Base-by-base conservation (phyloP, 345 rosid species). In the Citrus unshiu region DNA sequence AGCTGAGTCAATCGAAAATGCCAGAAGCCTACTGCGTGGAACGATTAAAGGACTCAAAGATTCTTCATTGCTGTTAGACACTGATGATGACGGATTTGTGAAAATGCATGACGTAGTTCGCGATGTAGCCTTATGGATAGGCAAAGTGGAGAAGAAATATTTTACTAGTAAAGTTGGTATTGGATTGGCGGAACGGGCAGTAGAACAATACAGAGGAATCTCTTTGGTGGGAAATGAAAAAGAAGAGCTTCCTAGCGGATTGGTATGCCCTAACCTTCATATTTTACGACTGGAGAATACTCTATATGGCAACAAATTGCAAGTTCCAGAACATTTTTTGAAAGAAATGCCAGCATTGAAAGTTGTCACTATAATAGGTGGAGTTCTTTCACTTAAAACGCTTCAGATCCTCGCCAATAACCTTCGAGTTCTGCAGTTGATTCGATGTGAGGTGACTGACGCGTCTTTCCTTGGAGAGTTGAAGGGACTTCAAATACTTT, bases 101-200 rank as follows among this genome's bases (percentile, higher is more conserved):
- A 78, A 46, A 78, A 78, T 70, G 76, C 76, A 72, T 49, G 74
- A 77, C 14, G 1, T 70, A 9, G 68, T 68, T 59, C 75, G 80
- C 19, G 62, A 60, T 70, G 67, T 78, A 30, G 76, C 49, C 32
- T 8, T 49, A 4, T 18, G 40, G 63, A 71, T 49, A 49, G 24
- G 49, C 2, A 0, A 4, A 0, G 2, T 1, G 6, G 57, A 51
- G 9, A 6, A 72, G 27, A 5, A 64, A 29, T 2, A 5, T 64
- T 21, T 8, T 34, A 54, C 40, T 37, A 37, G 64, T 54, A 73
- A 51, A 34, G n/a, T 30, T 63, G 59, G 65, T 30, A 4, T 46
- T 10, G 32, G 59, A 24, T 66, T 73, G 72, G n/a, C 2, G 7
- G 81, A 51, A 4, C 35, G 77, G 81, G 57, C 77, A n/a, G 7